A percentile compares a stretch with the other conserved stretches of the same genome.
Evolutionary conservation across 2,329 filamentous ascomycete genomes (phyloP).

Genomic region (Fusarium nelsonii): DNA sequence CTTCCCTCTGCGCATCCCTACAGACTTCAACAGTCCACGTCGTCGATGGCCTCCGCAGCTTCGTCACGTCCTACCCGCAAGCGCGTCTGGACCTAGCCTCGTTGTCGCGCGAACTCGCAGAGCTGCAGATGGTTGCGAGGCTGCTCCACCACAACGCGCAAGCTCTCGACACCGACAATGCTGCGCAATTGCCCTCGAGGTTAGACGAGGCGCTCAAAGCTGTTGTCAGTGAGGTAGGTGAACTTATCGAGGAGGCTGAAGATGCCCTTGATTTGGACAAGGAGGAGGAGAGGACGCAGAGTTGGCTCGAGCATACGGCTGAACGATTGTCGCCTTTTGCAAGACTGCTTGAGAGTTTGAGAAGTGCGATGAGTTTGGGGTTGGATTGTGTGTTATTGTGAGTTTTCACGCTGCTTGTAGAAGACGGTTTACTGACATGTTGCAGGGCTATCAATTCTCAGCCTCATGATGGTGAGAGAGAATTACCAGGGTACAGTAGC

Average conservation of each 20-base stretch:
- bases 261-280: slow-evolving; percentile 39
- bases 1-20: slow-evolving; percentile 39
- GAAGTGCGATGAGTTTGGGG: slow-evolving; percentile 44
- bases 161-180: slow-evolving; percentile 23
- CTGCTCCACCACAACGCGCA: slow-evolving; percentile 44
- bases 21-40: slow-evolving; percentile 36
- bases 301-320: slow-evolving; percentile 44
- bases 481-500: slow-evolving; percentile 47
- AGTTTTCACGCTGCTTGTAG: neutral
- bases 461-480: slow-evolving; percentile 31
- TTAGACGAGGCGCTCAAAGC: slow-evolving; percentile 31
- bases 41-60: slow-evolving; percentile 42
- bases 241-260: slow-evolving; percentile 41
- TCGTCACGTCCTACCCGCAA: slow-evolving; percentile 43
- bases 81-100: slow-evolving; percentile 43
- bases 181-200: slow-evolving; percentile 23
- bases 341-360: slow-evolving; percentile 37
- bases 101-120: slow-evolving; percentile 48
- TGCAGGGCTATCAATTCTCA: slow-evolving; percentile 42
- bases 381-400: slow-evolving; percentile 42
- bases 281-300: slow-evolving; percentile 24
- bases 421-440: slow-evolving; percentile 6
- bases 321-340: slow-evolving; percentile 41
- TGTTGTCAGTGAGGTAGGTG: slow-evolving; percentile 37
- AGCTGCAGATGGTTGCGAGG: slow-evolving; percentile 46